A percentile compares a stretch with the other conserved stretches of the same genome.
Conservation (phyloP, 192 early-diverging fungal species). For the Backusella westeae region DNA sequence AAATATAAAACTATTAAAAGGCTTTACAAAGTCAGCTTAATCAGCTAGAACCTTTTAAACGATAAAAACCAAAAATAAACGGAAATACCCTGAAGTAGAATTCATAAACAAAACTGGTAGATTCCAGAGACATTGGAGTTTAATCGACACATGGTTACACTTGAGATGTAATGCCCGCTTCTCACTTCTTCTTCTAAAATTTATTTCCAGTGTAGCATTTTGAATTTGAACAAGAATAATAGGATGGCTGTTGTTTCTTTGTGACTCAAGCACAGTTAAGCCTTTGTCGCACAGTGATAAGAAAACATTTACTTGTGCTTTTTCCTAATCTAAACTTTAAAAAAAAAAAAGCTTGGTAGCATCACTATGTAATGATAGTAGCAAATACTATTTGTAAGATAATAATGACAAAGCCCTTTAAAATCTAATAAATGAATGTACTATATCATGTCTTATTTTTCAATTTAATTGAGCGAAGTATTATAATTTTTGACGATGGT, state of each 20-base stretch:
- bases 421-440: neutral
- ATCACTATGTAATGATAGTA: neutral
- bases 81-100: neutral
- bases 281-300: neutral
- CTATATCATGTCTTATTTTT: neutral
- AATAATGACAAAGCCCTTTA: neutral
- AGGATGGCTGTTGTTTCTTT: neutral
- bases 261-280: neutral
- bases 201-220: slow-evolving; percentile 4
- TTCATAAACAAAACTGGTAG: neutral
- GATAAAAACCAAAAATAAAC: neutral
- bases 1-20: neutral
- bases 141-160: neutral
- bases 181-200: neutral
- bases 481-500: neutral
- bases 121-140: neutral
- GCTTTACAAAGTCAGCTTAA: neutral
- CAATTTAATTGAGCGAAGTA: neutral
- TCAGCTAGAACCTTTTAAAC: too few relatives aligned
- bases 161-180: neutral
- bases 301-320: neutral
- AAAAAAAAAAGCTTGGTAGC: neutral
- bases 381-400: neutral
- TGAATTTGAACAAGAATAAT: neutral
- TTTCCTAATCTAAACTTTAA: neutral